phyloP scores from a whole-genome alignment of 768 basidiomycete species.

The Leccinum barrowsii region DNA sequence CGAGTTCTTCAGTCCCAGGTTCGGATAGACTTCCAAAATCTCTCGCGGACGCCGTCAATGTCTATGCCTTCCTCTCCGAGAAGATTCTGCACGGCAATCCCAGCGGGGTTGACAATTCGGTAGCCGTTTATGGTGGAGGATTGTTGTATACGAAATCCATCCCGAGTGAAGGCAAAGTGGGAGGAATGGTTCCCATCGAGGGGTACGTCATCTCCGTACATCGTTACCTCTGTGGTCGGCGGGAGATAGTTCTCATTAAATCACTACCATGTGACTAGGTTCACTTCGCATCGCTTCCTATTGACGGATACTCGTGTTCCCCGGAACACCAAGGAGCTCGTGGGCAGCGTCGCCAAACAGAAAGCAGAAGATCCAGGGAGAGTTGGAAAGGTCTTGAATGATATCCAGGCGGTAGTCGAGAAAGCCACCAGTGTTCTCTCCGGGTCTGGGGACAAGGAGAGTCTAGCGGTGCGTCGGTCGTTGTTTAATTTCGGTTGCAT shows the following conservation, averaged over 20 bases:
- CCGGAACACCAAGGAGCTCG: conserved; percentile 90
- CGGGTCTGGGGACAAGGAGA: conserved; percentile 35
- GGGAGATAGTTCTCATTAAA: conserved; percentile 3
- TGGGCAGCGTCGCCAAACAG: conserved; percentile 80
- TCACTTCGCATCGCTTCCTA: conserved; percentile 86
- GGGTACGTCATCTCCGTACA: conserved; percentile 54
- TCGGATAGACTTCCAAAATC: conserved; percentile 56
- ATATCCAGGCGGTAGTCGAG: conserved; percentile 84
- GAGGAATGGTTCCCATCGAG: conserved; percentile 80
- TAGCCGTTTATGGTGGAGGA: conserved; percentile 89
- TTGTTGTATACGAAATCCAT: conserved; percentile 81
- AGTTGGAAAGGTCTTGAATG: conserved; percentile 70
- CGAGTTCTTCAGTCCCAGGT: conserved; percentile 30
- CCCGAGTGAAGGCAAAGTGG: conserved; percentile 52
- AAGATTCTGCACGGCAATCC: conserved; percentile 97
- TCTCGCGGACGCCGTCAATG: conserved; percentile 79
- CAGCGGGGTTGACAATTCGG: conserved; percentile 95
- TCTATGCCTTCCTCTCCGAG: conserved; percentile 92
- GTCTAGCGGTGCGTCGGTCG: conserved; percentile 51
- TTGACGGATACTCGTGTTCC: conserved; percentile 92
- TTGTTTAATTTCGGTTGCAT: background rate
- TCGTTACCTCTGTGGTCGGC: background rate
- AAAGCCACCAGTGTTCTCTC: conserved; percentile 73
- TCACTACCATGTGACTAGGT: conserved; percentile 43
- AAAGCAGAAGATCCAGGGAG: conserved; percentile 81